Evolutionary conservation across 2,329 filamentous ascomycete species (phyloP).

Genomic region (Endocalyx cinctus): DNA sequence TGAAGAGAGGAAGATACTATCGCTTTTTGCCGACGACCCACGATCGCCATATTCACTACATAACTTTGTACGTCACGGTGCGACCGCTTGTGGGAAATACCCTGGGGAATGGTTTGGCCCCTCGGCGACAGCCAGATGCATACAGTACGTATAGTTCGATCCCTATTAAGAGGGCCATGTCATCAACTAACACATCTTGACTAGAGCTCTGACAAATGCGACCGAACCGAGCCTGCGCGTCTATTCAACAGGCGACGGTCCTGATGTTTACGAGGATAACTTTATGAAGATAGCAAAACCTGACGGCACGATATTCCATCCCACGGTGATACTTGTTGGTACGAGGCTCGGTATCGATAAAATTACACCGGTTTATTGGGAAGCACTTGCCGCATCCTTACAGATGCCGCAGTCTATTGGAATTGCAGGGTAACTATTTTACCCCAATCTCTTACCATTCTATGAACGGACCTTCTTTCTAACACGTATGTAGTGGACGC

Average conservation of each 20-base stretch:
- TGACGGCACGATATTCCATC: slow-evolving; percentile 62
- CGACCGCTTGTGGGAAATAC: slow-evolving; percentile 82
- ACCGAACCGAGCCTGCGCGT: slow-evolving; percentile 66
- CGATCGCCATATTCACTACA: slow-evolving; percentile 91
- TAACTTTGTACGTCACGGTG: slow-evolving; percentile 85
- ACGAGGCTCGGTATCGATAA: slow-evolving; percentile 90
- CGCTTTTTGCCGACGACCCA: slow-evolving; percentile 82
- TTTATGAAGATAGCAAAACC: slow-evolving; percentile 74
- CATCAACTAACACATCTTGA: slow-evolving; percentile 2
- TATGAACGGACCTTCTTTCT: slow-evolving; percentile 9
- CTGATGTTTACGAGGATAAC: slow-evolving; percentile 88
- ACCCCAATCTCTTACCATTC: too few relatives aligned
- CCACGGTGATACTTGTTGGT: slow-evolving; percentile 83
- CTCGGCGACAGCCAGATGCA: slow-evolving; percentile 91
- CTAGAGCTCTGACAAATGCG: slow-evolving; percentile 68
- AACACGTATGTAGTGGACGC: slow-evolving; percentile 60
- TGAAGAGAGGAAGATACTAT: slow-evolving; percentile 67
- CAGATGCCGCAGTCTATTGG: slow-evolving; percentile 92
- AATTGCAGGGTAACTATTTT: slow-evolving; percentile 72
- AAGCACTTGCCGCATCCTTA: slow-evolving; percentile 78
- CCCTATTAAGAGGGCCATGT: background rate
- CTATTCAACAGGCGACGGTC: slow-evolving; percentile 84
- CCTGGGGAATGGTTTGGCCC: slow-evolving; percentile 98
- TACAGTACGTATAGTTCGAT: slow-evolving; percentile 60
- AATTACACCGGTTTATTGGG: slow-evolving; percentile 91